Evolutionary conservation across 2,329 filamentous ascomycete species (phyloP).

Genomic region (Boeremia lycopersici): DNA sequence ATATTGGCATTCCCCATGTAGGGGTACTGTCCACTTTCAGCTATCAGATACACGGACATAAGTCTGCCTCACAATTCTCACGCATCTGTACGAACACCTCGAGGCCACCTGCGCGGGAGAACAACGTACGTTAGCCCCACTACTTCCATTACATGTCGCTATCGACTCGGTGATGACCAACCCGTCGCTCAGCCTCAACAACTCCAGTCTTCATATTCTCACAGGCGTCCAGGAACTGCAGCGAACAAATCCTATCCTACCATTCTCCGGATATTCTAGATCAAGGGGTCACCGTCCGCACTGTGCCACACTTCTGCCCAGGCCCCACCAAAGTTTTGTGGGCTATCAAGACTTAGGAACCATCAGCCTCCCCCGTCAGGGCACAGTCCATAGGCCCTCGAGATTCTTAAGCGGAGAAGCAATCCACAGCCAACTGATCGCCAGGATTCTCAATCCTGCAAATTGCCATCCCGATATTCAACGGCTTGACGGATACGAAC

Average conservation of each 20-base stretch:
- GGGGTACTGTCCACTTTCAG: constrained; percentile 41
- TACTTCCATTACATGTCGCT: constrained; percentile 33
- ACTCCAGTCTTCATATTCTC: constrained; percentile 41
- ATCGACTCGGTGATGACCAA: constrained; percentile 44
- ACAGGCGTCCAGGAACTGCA: constrained; percentile 42
- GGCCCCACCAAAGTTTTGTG: constrained; percentile 39
- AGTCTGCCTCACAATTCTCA: constrained; percentile 41
- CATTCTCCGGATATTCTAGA: constrained; percentile 39
- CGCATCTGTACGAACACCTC: constrained; percentile 11
- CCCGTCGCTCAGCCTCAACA: constrained; percentile 38
- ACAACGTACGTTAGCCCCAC: constrained; percentile 47
- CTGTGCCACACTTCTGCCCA: constrained; percentile 41
- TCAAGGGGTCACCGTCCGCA: constrained; percentile 36
- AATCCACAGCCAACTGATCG: constrained; percentile 11
- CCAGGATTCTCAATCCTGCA: constrained; percentile 22
- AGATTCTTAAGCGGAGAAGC: constrained; percentile 14
- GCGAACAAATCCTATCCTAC: constrained; percentile 36
- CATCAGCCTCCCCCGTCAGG: constrained; percentile 27
- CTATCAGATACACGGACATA: constrained; percentile 33
- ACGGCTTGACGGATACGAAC: neutral
- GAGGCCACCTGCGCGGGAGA: constrained; percentile 13
- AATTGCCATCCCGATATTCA: neutral
- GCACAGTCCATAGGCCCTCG: constrained; percentile 13
- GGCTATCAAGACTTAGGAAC: constrained; percentile 32
- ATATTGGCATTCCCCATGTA: constrained; percentile 43